Conservation (phyloP, 208 protist genomes). For the Leishmania gerbilli region DNA sequence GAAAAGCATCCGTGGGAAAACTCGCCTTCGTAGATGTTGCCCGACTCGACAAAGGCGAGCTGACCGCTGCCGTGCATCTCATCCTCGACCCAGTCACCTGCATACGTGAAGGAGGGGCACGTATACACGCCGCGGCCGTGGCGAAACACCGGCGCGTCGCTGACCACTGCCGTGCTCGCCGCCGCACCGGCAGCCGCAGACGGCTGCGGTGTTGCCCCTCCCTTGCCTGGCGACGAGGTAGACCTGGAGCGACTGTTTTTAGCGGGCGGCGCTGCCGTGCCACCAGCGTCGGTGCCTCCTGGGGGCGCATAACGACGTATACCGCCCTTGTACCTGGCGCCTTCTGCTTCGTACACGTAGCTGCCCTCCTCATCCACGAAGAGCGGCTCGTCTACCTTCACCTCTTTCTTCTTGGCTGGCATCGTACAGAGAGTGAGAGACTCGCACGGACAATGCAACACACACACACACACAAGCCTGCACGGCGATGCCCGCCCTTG, state of each 20-base stretch:
- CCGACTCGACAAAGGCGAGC: conserved; percentile 54
- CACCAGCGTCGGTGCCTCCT: not conserved
- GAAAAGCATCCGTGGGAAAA: conserved; percentile 73
- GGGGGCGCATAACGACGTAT: conserved; percentile 47
- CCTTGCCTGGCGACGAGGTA: conserved; percentile 10
- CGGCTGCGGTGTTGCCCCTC: not conserved
- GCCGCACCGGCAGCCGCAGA: not conserved
- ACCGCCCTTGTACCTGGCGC: conserved; percentile 63
- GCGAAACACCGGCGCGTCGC: conserved; percentile 36
- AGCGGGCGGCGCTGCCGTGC: not conserved
- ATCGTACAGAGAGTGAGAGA: conserved; percentile 22
- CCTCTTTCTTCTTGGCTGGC: conserved; percentile 78
- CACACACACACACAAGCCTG: not conserved
- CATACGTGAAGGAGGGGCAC: conserved; percentile 74
- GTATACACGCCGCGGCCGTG: conserved; percentile 77
- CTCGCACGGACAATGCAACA: not conserved
- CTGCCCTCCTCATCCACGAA: conserved; percentile 75
- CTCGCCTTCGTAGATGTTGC: conserved; percentile 58
- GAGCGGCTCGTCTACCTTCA: conserved; percentile 74
- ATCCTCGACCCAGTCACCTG: conserved; percentile 84
- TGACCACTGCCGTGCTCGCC: not conserved
- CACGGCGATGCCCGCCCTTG: not conserved
- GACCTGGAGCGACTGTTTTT: not conserved
- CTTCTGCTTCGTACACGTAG: conserved; percentile 70
- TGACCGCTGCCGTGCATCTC: conserved; percentile 80